Percentiles rank a stretch among this genome's conserved stretches.
Conservation (phyloP, 495 filamentous ascomycete genomes). For the Echria macrotheca region DNA sequence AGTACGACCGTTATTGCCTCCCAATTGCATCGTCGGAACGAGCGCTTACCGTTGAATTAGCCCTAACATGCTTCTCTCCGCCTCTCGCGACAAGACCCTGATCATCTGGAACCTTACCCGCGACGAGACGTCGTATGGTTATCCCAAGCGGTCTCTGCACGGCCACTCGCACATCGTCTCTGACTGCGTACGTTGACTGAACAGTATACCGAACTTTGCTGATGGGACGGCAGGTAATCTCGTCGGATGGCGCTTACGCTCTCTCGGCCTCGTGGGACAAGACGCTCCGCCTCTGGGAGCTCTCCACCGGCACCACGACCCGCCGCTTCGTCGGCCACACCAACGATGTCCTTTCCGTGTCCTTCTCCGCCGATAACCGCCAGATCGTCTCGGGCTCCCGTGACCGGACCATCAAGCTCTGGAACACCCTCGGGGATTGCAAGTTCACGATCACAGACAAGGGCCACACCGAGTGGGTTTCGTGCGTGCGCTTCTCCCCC, state of each 20-base stretch:
- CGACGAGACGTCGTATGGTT: slow-evolving; percentile 94
- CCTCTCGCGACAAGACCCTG: slow-evolving; percentile 93
- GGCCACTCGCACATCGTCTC: slow-evolving; percentile 99
- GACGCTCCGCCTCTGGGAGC: slow-evolving; percentile 99
- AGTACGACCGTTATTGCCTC: slow-evolving; percentile 52
- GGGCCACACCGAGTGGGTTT: slow-evolving; percentile 99
- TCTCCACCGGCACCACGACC: slow-evolving; percentile 91
- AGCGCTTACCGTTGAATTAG: slow-evolving; percentile 43
- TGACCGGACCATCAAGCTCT: slow-evolving; percentile 98
- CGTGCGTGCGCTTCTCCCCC: slow-evolving; percentile 97
- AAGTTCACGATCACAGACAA: slow-evolving; percentile 99
- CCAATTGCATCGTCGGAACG: slow-evolving; percentile 14
- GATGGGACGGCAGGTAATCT: slow-evolving; percentile 75
- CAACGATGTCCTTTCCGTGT: slow-evolving; percentile 99
- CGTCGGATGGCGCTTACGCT: slow-evolving; percentile 98
- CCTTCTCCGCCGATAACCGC: slow-evolving; percentile 99
- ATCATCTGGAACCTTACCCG: slow-evolving; percentile 99
- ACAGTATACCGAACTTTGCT: slow-evolving; percentile 22
- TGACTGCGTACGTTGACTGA: slow-evolving; percentile 79
- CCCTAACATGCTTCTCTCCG: slow-evolving; percentile 99
- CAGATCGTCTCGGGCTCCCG: slow-evolving; percentile 99
- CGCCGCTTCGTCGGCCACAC: slow-evolving; percentile 98
- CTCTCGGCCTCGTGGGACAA: slow-evolving; percentile 99
- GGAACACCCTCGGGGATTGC: slow-evolving; percentile 99
- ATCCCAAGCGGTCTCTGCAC: slow-evolving; percentile 96